These are phyloP conservation scores for Leccinellum luteum DNA, from an alignment of 768 basidiomycete genomes.

Conservation along the genomic window DNA sequence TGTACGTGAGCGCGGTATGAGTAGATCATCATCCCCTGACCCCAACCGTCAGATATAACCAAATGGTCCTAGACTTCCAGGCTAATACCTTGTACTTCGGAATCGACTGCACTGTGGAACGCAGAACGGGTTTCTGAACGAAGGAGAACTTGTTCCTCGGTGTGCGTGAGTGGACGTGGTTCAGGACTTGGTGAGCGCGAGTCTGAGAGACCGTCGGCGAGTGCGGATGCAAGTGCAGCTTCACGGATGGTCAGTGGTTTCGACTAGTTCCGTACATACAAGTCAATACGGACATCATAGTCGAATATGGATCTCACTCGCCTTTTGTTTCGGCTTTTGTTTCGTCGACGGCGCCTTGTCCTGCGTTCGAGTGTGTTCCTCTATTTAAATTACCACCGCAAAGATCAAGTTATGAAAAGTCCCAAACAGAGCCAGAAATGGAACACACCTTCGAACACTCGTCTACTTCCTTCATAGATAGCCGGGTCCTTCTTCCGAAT, in stretches of 20 bases:
- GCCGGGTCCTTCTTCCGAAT: conserved; percentile 80
- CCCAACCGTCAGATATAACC: not conserved
- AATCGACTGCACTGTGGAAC: conserved; percentile 53
- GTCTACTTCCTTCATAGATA: conserved; percentile 71
- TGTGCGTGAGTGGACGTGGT: conserved; percentile 62
- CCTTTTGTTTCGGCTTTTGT: conserved; percentile 50
- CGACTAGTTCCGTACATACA: conserved; percentile 35
- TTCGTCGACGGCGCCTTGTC: conserved; percentile 23
- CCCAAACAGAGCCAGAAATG: not conserved
- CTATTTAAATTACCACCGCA: conserved; percentile 33
- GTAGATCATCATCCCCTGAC: conserved; percentile 57
- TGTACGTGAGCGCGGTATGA: conserved; percentile 73
- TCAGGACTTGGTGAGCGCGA: conserved; percentile 57
- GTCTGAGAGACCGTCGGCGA: conserved; percentile 43
- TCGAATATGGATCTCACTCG: conserved; percentile 19
- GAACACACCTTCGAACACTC: conserved; percentile 75
- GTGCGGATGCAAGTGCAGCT: conserved; percentile 61
- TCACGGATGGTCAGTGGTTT: conserved; percentile 78
- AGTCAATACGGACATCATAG: conserved; percentile 1
- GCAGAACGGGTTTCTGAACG: conserved; percentile 82
- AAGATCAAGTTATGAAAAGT: not conserved
- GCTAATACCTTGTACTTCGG: conserved; percentile 11
- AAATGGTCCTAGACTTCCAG: not conserved
- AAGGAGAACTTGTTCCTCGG: conserved; percentile 72
- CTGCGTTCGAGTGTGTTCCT: conserved; percentile 56